Evolutionary conservation across 2,329 filamentous ascomycete species (phyloP).

Genomic region (Biscogniauxia mediterranea): DNA sequence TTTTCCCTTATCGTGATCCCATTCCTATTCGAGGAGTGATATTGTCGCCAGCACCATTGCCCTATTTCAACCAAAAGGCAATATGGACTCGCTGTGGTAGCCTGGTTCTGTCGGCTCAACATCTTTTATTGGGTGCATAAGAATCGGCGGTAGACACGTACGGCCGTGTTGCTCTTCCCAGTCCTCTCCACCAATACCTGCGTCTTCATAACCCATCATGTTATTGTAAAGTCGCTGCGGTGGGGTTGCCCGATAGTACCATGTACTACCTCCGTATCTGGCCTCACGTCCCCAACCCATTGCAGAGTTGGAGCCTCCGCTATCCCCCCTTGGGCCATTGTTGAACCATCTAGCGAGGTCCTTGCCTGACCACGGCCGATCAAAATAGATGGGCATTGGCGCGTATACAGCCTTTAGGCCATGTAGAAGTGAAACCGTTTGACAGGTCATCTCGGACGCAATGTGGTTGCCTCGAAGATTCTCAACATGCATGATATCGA

Average conservation of each 20-base stretch:
- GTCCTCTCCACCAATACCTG: slow-evolving; percentile 49
- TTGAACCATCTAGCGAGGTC: slow-evolving; percentile 60
- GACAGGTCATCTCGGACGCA: slow-evolving; percentile 77
- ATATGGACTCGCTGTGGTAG: slow-evolving; percentile 39
- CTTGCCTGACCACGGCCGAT: slow-evolving; percentile 64
- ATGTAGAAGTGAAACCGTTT: slow-evolving; percentile 71
- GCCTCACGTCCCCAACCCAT: slow-evolving; percentile 60
- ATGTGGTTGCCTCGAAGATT: slow-evolving; percentile 72
- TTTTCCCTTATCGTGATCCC: neutral
- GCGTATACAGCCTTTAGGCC: slow-evolving; percentile 77
- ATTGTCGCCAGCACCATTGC: neutral
- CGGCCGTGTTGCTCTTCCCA: slow-evolving; percentile 58
- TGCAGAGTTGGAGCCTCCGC: slow-evolving; percentile 53
- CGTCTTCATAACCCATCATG: slow-evolving; percentile 60
- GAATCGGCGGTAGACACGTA: slow-evolving; percentile 56
- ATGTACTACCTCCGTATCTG: slow-evolving; percentile 57
- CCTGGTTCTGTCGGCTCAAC: slow-evolving; percentile 49
- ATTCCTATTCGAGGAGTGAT: neutral
- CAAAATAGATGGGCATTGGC: slow-evolving; percentile 77
- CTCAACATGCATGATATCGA: slow-evolving; percentile 77
- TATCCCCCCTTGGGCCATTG: slow-evolving; percentile 52
- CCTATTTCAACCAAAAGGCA: slow-evolving; percentile 33
- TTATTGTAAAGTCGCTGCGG: slow-evolving; percentile 61
- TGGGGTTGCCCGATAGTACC: slow-evolving; percentile 59
- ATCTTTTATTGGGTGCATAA: slow-evolving; percentile 61